These are phyloP conservation scores for Fusarium sp. DNA, from an alignment of 2,329 filamentous ascomycete species.

Conservation along the genomic window DNA sequence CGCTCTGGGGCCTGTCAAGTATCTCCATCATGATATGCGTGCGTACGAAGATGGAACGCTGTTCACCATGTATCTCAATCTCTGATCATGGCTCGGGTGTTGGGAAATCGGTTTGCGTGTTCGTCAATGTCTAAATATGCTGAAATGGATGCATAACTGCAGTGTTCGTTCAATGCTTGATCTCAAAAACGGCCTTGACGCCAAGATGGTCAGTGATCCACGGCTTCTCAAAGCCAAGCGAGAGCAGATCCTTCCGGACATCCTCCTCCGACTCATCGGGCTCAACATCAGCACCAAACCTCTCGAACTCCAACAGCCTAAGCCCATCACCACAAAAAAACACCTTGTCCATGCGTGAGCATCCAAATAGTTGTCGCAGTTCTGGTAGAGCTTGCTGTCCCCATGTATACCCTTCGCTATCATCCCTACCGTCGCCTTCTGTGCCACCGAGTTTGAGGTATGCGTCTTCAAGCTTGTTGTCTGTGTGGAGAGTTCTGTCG, in stretches of 20 bases:
- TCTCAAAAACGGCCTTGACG: not conserved
- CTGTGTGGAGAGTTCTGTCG: conserved; percentile 57
- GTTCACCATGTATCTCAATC: not conserved
- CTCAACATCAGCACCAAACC: conserved; percentile 57
- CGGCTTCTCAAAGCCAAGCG: conserved; percentile 6
- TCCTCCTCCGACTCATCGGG: not conserved
- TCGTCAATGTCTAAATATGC: not conserved
- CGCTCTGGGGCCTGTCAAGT: too few relatives aligned
- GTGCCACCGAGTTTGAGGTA: conserved; percentile 61
- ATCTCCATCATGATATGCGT: not conserved
- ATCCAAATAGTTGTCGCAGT: conserved; percentile 56
- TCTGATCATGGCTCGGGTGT: not conserved
- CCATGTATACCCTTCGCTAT: conserved; percentile 62
- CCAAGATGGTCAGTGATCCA: conserved; percentile 22
- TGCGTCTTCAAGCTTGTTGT: conserved; percentile 60
- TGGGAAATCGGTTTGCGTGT: rapidly evolving
- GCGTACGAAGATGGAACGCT: not conserved
- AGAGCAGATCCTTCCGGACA: not conserved
- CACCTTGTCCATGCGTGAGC: conserved; percentile 63
- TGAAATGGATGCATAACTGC: too few relatives aligned
- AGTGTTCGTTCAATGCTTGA: not conserved
- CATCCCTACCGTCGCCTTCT: conserved; percentile 53
- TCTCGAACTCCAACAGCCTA: conserved; percentile 48
- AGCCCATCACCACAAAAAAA: conserved; percentile 52
- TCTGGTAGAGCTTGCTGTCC: conserved; percentile 59